Base-by-base conservation (phyloP, 202 grass and related monocot genomes). In the Schoenoplectus triqueter region DNA sequence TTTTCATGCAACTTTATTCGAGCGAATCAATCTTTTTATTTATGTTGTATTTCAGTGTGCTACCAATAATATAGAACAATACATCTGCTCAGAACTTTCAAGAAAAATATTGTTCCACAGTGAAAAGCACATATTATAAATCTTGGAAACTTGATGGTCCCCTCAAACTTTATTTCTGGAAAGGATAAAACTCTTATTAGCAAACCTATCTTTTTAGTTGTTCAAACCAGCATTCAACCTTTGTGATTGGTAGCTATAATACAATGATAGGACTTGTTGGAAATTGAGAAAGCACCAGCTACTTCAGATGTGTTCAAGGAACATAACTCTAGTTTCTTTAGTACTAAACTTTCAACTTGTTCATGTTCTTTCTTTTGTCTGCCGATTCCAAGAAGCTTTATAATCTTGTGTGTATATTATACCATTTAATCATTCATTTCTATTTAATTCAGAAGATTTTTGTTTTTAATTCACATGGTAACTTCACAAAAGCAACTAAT, bases 121-220 rank as follows among this genome's bases (percentile, higher is more conserved):
- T 19, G 5, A 85, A 1, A 15, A 46, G 10, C 21, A 15, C 3
- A 19, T 2, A 61, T 66, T 41, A 50, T 9, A 64, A 88, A 75
- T 50, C 6, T 72, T 81, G 49, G 71, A 60, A 77, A 65, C 86
- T 65, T 50, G 82, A 85, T 92, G 94, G 94, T 89, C 88, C 87
- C 89, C 87, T 75, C 50, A 44, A 84, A 80, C 89, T 94, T 92
- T 94, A 90, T 84, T 60, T 83, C 76, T 93, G 63, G 88, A 87
- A 42, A 87, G 89, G 71, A 74, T 87, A 78, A 66, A 84, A 80
- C 39, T 15, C 78, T 61, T 17, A 62, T 14, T 60, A 60, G 5
- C 56, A 40, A 71, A 62, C 59, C 5, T 56, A 79, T 13, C 47
- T 91, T 93, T 90, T 83, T 82, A 73, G 70, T 82, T 90, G 64